Conservation (phyloP, 805 yeast species). For the Candida ascalaphidarum region DNA sequence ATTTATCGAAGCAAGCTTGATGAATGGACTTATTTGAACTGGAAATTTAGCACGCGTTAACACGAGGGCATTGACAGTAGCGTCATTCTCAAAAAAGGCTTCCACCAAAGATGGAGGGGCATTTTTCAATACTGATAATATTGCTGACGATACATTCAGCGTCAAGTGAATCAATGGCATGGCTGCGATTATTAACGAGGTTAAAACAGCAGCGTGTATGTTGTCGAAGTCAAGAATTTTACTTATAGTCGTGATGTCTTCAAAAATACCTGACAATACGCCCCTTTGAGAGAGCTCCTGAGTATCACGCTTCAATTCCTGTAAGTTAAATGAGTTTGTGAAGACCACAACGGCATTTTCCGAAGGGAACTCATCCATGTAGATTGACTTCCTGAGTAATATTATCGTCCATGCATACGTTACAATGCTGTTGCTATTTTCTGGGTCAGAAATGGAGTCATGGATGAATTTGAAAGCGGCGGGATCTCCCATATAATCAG, state of each 20-base stretch:
- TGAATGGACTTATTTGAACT: conserved; percentile 46
- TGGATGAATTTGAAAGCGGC: conserved; percentile 31
- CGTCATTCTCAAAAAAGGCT: conserved; percentile 37
- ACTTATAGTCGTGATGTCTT: conserved; percentile 32
- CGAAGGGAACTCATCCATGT: conserved; percentile 28
- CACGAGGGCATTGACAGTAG: conserved; percentile 35
- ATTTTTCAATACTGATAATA: conserved; percentile 31
- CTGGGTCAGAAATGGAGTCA: conserved; percentile 23
- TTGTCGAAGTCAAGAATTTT: conserved; percentile 39
- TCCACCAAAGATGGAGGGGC: conserved; percentile 39
- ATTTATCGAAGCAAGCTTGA: conserved; percentile 53
- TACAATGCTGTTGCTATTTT: conserved; percentile 37
- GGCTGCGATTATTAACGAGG: conserved; percentile 35
- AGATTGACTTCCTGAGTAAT: conserved; percentile 41
- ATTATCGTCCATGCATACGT: conserved; percentile 63
- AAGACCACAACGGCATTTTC: conserved; percentile 8
- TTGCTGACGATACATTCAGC: conserved; percentile 34
- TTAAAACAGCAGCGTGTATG: conserved; percentile 41
- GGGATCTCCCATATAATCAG: conserved; percentile 17
- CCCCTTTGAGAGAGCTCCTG: too few relatives aligned
- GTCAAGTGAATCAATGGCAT: conserved; percentile 42
- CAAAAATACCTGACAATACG: conserved; percentile 39
- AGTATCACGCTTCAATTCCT: conserved; percentile 1
- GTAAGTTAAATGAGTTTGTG: conserved; percentile 1
- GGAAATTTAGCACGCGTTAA: conserved; percentile 74